Evolutionary conservation across 805 yeast genomes (phyloP), one percentile per base, ranked within the genome.

Genomic region (Suhomyces sp.): DNA sequence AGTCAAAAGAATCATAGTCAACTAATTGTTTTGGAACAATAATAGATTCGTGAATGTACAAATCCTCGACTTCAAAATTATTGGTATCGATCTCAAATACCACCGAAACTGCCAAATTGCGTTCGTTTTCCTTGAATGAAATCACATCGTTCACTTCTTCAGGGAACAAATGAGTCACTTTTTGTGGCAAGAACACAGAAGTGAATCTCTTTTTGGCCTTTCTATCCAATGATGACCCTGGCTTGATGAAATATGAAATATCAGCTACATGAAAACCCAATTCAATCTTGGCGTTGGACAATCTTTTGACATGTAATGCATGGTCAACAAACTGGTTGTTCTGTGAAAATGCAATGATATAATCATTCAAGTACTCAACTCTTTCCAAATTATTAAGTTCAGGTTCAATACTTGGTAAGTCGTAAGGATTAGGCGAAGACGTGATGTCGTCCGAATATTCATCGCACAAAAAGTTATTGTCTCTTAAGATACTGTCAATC

Each of bases 201-300:
- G 93, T 83, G 1, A 96, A 90, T 66, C 98, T 82, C 73, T 90
- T 91, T 70, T 90, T 88, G 0, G 96, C 88, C 66, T 93, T 91
- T 56, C 92, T 85, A 64, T 94, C 99, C 55, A 93, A 73, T 8
- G 83, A 72, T 0, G 96, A 83, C 13, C 91, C 93, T 41, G 83
- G 86, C 58, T 81, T 83, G 49, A 93, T 70, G 60, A 77, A 89
- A 45, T 84, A 83, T 3, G 96, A 77, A 4, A 87, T 84, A 71
- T 94, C 99, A 31, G 88, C 78, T 46, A 88, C 82, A 68, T 94
- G 98, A 64, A 92, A 85, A 41, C 96, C 97, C 41, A 94, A 71
- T 64, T 88, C 96, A 55, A 88, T 83, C 60, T 80, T 82, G 12
- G 83, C 80, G 46, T 81, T 79, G 2, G 82, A 73, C 10, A 82